Percentiles rank a stretch among this genome's conserved stretches.
These are phyloP conservation scores for Exidia glandulosa DNA, from an alignment of 768 basidiomycete genomes.

Conservation along the genomic window DNA sequence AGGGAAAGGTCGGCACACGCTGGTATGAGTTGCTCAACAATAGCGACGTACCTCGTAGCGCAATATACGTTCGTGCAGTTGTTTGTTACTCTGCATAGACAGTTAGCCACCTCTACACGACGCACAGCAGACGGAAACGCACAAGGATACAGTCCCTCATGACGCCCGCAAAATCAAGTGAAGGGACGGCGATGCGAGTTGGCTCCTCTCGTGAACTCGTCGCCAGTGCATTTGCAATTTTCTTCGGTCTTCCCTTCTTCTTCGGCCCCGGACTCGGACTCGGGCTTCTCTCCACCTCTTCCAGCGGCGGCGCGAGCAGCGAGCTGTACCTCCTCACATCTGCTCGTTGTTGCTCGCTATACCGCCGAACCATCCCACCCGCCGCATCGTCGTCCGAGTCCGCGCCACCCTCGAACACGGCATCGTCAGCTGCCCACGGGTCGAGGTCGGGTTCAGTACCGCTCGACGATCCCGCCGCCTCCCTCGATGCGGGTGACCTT, in stretches of 20 bases:
- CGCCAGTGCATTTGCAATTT: background rate
- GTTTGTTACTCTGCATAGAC: constrained; percentile 20
- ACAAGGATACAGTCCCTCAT: constrained; percentile 1
- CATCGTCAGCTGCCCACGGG: constrained; percentile 2
- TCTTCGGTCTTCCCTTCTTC: background rate
- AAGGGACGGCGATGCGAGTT: background rate
- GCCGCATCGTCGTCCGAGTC: background rate
- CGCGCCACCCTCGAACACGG: background rate
- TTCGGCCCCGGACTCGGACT: too few relatives aligned
- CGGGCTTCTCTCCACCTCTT: too few relatives aligned
- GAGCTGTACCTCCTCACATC: background rate
- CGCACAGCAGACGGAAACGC: background rate
- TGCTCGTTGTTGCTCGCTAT: too few relatives aligned
- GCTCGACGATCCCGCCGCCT: background rate
- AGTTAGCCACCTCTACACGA: constrained; percentile 2
- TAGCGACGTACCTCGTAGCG: constrained; percentile 55
- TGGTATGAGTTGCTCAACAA: background rate
- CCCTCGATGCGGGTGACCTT: background rate
- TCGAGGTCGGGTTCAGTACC: background rate
- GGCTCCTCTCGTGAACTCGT: background rate
- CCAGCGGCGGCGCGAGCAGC: background rate
- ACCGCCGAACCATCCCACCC: too few relatives aligned
- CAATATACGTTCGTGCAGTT: constrained; percentile 44
- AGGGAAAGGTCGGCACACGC: background rate
- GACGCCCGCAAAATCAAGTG: background rate